phyloP scores from a whole-genome alignment of 1,284 basidiomycete genomes.

The Golubevia sp. region DNA sequence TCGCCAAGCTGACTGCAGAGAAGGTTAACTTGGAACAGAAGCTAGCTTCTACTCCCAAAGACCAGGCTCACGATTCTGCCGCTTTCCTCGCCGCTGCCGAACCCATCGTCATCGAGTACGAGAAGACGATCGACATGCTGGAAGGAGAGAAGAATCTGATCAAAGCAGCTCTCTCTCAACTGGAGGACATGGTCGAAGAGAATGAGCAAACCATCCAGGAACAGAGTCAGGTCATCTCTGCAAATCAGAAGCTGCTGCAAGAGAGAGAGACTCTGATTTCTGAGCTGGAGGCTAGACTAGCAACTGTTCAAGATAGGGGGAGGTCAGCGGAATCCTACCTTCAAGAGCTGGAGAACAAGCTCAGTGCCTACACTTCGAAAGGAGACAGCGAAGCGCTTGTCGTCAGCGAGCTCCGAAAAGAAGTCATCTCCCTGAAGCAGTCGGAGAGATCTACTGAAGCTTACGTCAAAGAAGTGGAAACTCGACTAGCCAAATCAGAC shows the following conservation, averaged over 20 bases:
- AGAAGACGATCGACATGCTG: slow-evolving; percentile 57
- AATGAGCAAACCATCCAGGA: slow-evolving; percentile 35
- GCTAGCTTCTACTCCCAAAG: no score
- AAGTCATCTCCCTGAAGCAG: slow-evolving; percentile 30
- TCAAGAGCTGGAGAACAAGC: slow-evolving; percentile 31
- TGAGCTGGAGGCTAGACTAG: slow-evolving; percentile 39
- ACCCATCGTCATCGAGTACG: slow-evolving; percentile 61
- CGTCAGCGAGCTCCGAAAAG: slow-evolving; percentile 32
- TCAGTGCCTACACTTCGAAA: slow-evolving; percentile 20
- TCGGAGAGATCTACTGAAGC: slow-evolving; percentile 28
- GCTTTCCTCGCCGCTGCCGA: slow-evolving; percentile 55
- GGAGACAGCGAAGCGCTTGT: slow-evolving; percentile 31
- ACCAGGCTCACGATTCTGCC: slow-evolving; percentile 8
- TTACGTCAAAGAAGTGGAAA: slow-evolving; percentile 48
- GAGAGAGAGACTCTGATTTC: slow-evolving; percentile 30
- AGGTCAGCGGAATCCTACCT: slow-evolving; percentile 34
- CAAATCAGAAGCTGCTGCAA: slow-evolving; percentile 32
- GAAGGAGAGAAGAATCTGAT: slow-evolving; percentile 57
- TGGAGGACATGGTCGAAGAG: slow-evolving; percentile 52
- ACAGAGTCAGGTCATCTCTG: slow-evolving; percentile 28
- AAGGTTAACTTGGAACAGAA: slow-evolving; percentile 38
- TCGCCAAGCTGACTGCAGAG: slow-evolving; percentile 49
- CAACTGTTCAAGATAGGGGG: slow-evolving; percentile 42
- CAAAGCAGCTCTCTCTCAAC: slow-evolving; percentile 51
- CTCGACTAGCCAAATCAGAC: slow-evolving; percentile 28